A percentile compares a stretch with the other conserved stretches of the same genome.
phyloP scores from a whole-genome alignment of 371 early-diverging fungal genomes.

The Rhizopus microsporus region DNA sequence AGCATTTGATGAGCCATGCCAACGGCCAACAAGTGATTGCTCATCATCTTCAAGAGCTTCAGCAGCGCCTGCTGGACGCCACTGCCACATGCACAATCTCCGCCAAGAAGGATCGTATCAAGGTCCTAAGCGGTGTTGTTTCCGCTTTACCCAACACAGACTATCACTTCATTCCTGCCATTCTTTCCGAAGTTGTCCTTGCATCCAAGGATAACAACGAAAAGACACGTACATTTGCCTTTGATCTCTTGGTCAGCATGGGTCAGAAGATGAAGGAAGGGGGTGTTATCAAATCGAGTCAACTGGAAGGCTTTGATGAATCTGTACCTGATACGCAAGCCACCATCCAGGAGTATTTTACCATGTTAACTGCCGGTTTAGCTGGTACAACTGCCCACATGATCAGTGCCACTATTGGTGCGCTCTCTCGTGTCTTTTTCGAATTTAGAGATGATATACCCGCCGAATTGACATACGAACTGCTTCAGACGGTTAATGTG shows the following conservation, averaged over 20 bases:
- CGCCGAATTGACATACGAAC: slow-evolving; percentile 60
- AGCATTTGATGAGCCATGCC: slow-evolving; percentile 56
- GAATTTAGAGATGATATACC: slow-evolving; percentile 80
- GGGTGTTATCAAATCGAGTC: slow-evolving; percentile 61
- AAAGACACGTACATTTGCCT: slow-evolving; percentile 82
- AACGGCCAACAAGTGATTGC: slow-evolving; percentile 49
- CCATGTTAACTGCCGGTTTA: slow-evolving; percentile 94
- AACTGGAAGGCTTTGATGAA: slow-evolving; percentile 59
- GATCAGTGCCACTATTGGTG: slow-evolving; percentile 89
- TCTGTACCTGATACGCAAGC: slow-evolving; percentile 54
- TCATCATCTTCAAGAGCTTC: slow-evolving; percentile 49
- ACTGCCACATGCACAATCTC: slow-evolving; percentile 56
- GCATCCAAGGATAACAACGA: slow-evolving; percentile 93
- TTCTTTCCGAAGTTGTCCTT: slow-evolving; percentile 89
- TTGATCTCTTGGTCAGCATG: slow-evolving; percentile 85
- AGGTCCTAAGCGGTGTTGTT: slow-evolving; percentile 56
- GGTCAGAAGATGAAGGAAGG: slow-evolving; percentile 85
- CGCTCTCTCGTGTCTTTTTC: slow-evolving; percentile 83
- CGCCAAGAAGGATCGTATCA: slow-evolving; percentile 74
- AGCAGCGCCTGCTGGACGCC: slow-evolving; percentile 54
- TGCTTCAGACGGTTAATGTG: slow-evolving; percentile 70
- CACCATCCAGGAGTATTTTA: slow-evolving; percentile 65
- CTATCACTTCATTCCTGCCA: slow-evolving; percentile 82
- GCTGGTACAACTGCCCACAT: slow-evolving; percentile 90
- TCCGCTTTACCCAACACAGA: slow-evolving; percentile 59